Conservation (phyloP, 2,329 filamentous ascomycete genomes). For the Fusarium penzigii region DNA sequence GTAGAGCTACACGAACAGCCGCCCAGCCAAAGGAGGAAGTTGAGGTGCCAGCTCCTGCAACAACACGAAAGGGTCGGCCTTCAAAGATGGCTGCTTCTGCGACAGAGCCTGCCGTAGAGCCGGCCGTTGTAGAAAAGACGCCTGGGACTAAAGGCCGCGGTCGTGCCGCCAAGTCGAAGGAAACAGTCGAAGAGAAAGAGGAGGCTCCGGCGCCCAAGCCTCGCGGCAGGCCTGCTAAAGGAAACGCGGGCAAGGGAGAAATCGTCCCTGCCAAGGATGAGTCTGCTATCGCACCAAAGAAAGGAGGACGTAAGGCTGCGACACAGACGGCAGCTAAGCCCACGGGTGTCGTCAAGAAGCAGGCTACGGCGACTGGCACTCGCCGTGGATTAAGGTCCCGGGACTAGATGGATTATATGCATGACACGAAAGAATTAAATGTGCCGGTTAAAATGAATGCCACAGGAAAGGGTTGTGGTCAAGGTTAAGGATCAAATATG, state of each 20-base stretch:
- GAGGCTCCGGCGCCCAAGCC: slow-evolving; percentile 11
- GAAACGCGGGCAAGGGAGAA: slow-evolving; percentile 28
- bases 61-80: slow-evolving; percentile 10
- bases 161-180: not conserved
- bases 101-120: slow-evolving; percentile 4
- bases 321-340: slow-evolving; percentile 10
- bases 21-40: slow-evolving; percentile 11
- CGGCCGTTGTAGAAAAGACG: not conserved
- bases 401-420: slow-evolving; percentile 6
- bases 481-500: too few relatives aligned
- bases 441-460: not conserved
- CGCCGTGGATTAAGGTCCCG: slow-evolving; percentile 22
- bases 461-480: too few relatives aligned
- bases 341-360: slow-evolving; percentile 21
- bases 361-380: slow-evolving; percentile 14
- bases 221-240: slow-evolving; percentile 17
- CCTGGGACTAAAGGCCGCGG: not conserved
- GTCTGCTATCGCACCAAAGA: slow-evolving; percentile 9
- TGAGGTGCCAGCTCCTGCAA: slow-evolving; percentile 1
- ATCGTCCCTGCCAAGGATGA: slow-evolving; percentile 16
- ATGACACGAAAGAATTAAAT: not conserved
- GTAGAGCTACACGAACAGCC: slow-evolving; percentile 22
- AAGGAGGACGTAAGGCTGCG: slow-evolving; percentile 14
- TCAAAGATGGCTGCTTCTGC: slow-evolving; percentile 9
- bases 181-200: not conserved